A percentile compares a stretch with the other conserved stretches of the same genome.
Evolutionary conservation across 306 rosid genomes (phyloP).

Genomic region (Vigna unguiculata): DNA sequence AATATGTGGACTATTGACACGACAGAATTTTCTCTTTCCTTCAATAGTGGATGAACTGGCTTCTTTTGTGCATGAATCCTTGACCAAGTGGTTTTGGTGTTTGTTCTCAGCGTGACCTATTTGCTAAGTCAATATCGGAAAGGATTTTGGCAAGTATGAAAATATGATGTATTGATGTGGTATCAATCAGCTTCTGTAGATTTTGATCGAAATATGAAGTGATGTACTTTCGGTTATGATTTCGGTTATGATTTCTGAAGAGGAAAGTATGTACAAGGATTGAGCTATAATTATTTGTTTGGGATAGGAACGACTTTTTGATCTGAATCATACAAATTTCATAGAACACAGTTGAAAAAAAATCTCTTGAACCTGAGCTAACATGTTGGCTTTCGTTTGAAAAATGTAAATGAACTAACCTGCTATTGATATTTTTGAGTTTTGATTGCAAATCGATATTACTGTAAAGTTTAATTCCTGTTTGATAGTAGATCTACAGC

Average conservation of each 20-base stretch:
- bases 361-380: not conserved
- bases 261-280: constrained; percentile 26
- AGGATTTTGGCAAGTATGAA: constrained; percentile 28
- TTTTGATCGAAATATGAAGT: constrained; percentile 31
- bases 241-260: constrained; percentile 14
- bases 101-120: not conserved
- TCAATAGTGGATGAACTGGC: constrained; percentile 5
- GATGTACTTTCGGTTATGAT: constrained; percentile 6
- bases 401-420: not conserved
- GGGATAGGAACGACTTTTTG: not conserved
- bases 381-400: not conserved
- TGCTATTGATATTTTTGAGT: not conserved
- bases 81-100: constrained; percentile 32
- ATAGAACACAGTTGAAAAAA: not conserved
- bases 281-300: constrained; percentile 7
- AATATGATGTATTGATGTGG: constrained; percentile 5
- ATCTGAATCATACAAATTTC: constrained; percentile 20
- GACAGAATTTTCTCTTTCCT: not conserved
- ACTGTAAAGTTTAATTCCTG: not conserved
- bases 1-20: constrained; percentile 1
- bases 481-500: not conserved
- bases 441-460: not conserved
- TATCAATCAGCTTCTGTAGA: constrained; percentile 24
- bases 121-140: constrained; percentile 32
- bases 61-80: constrained; percentile 32